Evolutionary conservation across 306 rosid genomes (phyloP).

Genomic region (Quercus berberidifolia): DNA sequence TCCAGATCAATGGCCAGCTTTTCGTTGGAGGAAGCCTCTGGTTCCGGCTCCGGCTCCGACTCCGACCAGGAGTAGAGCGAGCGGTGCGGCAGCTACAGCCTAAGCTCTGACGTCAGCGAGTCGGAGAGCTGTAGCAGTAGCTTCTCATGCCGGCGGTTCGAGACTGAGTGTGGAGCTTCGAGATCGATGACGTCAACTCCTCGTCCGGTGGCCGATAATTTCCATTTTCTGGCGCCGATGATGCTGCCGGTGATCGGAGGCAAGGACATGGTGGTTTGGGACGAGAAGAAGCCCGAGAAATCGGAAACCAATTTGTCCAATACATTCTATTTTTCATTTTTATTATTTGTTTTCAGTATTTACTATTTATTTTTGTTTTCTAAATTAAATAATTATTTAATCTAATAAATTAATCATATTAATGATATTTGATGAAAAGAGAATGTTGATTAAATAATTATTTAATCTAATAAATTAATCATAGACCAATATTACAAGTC

Average conservation of each 20-base stretch:
- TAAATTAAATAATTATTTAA: neutral
- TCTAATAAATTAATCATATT: too few species aligned
- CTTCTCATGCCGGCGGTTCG: conserved; percentile 68
- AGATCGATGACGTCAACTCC: conserved; percentile 73
- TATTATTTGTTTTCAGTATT: neutral
- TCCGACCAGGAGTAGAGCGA: conserved; percentile 42
- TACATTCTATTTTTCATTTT: conserved; percentile 13
- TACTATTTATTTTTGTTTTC: neutral
- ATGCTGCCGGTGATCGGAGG: conserved; percentile 44
- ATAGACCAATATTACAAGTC: too few species aligned
- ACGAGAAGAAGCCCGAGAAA: conserved; percentile 39
- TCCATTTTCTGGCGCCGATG: conserved; percentile 41
- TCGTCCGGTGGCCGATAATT: conserved; percentile 30
- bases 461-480: too few species aligned
- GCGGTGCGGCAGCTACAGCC: conserved; percentile 76
- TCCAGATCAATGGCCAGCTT: too few species aligned
- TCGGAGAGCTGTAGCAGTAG: conserved; percentile 85
- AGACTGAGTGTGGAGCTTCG: conserved; percentile 75
- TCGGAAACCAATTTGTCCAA: conserved; percentile 58
- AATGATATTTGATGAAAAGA: too few species aligned
- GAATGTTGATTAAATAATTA: too few species aligned
- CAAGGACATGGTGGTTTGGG: conserved; percentile 48
- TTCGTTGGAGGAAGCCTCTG: too few species aligned
- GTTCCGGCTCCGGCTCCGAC: conserved; percentile 7
- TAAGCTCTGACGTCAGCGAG: conserved; percentile 85